Conservation (phyloP, 2,329 filamentous ascomycete genomes). For the Aureobasidium leucospermi region DNA sequence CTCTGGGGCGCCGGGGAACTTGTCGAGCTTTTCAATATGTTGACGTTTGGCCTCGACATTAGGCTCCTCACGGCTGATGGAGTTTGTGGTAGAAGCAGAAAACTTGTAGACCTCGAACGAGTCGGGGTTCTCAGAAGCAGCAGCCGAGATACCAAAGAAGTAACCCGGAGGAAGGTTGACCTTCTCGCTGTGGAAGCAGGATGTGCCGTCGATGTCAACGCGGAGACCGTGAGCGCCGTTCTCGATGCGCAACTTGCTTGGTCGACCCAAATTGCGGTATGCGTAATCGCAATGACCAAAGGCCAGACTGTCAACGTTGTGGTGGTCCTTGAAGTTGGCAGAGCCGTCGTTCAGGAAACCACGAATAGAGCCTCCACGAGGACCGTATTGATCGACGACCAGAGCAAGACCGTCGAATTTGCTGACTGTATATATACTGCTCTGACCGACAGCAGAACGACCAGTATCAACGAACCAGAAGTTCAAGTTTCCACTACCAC, state of each 20-base stretch:
- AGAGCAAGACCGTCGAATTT: constrained; percentile 87
- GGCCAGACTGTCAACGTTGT: constrained; percentile 72
- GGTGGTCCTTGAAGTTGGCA: constrained; percentile 68
- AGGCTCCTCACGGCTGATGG: constrained; percentile 24
- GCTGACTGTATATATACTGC: constrained; percentile 76
- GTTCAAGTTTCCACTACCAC: constrained; percentile 82
- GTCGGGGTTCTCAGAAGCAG: constrained; percentile 84
- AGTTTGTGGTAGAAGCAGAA: constrained; percentile 50
- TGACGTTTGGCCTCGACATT: constrained; percentile 26
- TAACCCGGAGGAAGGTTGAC: constrained; percentile 72
- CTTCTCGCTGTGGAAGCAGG: constrained; percentile 77
- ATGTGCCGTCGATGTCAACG: constrained; percentile 70
- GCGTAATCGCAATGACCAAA: constrained; percentile 89
- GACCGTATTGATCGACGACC: constrained; percentile 76
- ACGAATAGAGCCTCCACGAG: constrained; percentile 70
- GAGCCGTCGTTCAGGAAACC: constrained; percentile 91
- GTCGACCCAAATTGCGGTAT: constrained; percentile 85
- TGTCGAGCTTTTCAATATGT: constrained; percentile 21
- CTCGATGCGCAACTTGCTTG: constrained; percentile 72
- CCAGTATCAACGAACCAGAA: constrained; percentile 74
- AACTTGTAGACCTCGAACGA: constrained; percentile 92
- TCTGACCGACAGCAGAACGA: constrained; percentile 56
- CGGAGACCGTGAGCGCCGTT: constrained; percentile 57
- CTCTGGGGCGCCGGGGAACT: constrained; percentile 37
- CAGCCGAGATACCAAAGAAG: constrained; percentile 78